Evolutionary conservation across 2,329 filamentous ascomycete genomes (phyloP).

Genomic region (Venturia pyrina): DNA sequence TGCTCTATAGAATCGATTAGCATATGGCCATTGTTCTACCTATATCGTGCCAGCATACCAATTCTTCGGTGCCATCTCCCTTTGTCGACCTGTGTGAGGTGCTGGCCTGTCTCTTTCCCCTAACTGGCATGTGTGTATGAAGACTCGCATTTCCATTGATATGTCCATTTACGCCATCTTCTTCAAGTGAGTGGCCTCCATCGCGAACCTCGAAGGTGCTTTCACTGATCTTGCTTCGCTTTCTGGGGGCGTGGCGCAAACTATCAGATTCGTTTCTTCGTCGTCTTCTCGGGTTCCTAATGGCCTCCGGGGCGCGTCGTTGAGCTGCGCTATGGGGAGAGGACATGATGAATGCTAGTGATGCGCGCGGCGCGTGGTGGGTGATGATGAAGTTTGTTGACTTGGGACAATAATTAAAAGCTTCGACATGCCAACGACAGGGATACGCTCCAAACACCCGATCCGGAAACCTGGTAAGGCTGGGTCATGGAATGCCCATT

Average conservation of each 20-base stretch:
- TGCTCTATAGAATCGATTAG: conserved; percentile 47
- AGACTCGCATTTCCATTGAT: conserved; percentile 22
- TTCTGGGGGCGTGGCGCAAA: conserved; percentile 20
- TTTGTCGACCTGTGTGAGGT: conserved; percentile 46
- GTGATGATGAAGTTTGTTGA: conserved; percentile 3
- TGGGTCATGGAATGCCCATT: background rate
- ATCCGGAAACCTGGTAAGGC: background rate
- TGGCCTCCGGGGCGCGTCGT: background rate
- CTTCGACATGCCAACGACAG: background rate
- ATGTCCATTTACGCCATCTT: background rate
- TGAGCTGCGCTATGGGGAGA: background rate
- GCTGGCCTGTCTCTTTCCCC: conserved; percentile 27
- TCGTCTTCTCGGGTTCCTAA: conserved; percentile 32
- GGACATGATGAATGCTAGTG: background rate
- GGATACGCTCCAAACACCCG: background rate
- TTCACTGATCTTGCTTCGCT: conserved; percentile 37
- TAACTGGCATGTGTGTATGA: conserved; percentile 29
- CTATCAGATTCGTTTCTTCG: conserved; percentile 32
- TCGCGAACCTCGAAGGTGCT: conserved; percentile 26
- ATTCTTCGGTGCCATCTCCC: conserved; percentile 55
- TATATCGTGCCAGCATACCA: conserved; percentile 40
- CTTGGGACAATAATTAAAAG: background rate
- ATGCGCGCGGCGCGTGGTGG: background rate
- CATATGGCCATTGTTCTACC: conserved; percentile 4
- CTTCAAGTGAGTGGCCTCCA: background rate